Evolutionary conservation across 2,329 filamentous ascomycete species (phyloP).

Genomic region (Cytospora chrysosperma): DNA sequence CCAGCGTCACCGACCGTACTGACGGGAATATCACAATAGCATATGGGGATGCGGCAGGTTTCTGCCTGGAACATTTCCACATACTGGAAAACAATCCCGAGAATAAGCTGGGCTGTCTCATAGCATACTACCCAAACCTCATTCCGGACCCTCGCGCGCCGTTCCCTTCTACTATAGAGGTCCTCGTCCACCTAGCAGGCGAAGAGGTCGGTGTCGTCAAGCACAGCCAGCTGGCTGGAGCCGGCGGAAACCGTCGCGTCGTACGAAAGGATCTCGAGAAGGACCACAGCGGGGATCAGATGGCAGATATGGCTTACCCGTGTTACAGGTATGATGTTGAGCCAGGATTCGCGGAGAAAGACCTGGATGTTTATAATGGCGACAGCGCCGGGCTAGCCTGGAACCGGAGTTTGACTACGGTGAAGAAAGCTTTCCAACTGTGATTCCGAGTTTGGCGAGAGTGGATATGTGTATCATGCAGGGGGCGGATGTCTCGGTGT

Average conservation of each 20-base stretch:
- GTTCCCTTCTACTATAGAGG: slow-evolving; percentile 41
- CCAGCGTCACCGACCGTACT: background rate
- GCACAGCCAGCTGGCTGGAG: slow-evolving; percentile 44
- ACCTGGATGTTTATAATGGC: slow-evolving; percentile 66
- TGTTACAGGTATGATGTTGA: slow-evolving; percentile 47
- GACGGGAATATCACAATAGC: slow-evolving; percentile 30
- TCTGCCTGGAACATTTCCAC: slow-evolving; percentile 46
- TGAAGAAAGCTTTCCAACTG: slow-evolving; percentile 60
- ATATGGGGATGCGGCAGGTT: slow-evolving; percentile 43
- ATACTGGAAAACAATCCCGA: slow-evolving; percentile 45
- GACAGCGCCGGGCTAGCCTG: slow-evolving; percentile 66
- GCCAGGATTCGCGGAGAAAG: slow-evolving; percentile 69
- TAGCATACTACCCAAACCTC: slow-evolving; percentile 46
- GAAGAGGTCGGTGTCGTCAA: slow-evolving; percentile 42
- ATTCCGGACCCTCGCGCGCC: slow-evolving; percentile 43
- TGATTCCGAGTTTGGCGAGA: background rate
- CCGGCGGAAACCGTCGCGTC: slow-evolving; percentile 44
- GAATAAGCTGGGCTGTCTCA: slow-evolving; percentile 41
- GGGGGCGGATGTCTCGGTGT: too few species aligned
- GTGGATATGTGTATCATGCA: too few species aligned
- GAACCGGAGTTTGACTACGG: slow-evolving; percentile 59
- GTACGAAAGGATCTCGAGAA: slow-evolving; percentile 35
- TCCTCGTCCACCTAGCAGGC: slow-evolving; percentile 42
- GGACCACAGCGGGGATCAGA: slow-evolving; percentile 40
- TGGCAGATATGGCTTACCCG: slow-evolving; percentile 37